Conservation (phyloP, 2,329 filamentous ascomycete genomes). For the Aspergillus arachidicola region DNA sequence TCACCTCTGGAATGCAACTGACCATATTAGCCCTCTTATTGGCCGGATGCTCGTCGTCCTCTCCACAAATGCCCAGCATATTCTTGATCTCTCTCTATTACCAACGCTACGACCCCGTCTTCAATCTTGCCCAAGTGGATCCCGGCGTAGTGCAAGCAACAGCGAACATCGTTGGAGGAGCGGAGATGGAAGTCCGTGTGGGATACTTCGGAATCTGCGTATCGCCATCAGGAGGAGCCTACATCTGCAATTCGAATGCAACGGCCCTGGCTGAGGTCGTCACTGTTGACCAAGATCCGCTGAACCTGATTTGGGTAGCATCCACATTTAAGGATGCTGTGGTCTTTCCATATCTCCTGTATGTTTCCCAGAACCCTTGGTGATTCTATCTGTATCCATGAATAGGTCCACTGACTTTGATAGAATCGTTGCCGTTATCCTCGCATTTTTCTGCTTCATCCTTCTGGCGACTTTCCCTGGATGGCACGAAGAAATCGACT, state of each 20-base stretch:
- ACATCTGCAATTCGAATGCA: constrained; percentile 96
- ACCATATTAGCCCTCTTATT: constrained; percentile 73
- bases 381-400: neutral
- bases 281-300: constrained; percentile 85
- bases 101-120: constrained; percentile 77
- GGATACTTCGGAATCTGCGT: constrained; percentile 98
- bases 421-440: constrained; percentile 95
- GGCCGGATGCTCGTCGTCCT: constrained; percentile 95
- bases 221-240: constrained; percentile 84
- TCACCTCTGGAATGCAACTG: constrained; percentile 20
- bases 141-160: constrained; percentile 85
- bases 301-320: constrained; percentile 97
- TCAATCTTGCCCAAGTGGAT: constrained; percentile 85
- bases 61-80: constrained; percentile 90
- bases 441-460: constrained; percentile 94
- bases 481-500: constrained; percentile 91
- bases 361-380: constrained; percentile 43
- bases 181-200: constrained; percentile 84
- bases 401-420: neutral
- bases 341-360: constrained; percentile 96
- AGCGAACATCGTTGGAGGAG: constrained; percentile 82
- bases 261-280: constrained; percentile 89
- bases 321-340: constrained; percentile 98
- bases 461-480: constrained; percentile 95
- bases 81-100: constrained; percentile 99